These are phyloP conservation scores for Houttuynia cordata DNA, from an alignment of 164 flowering plant genomes.

Conservation along the genomic window DNA sequence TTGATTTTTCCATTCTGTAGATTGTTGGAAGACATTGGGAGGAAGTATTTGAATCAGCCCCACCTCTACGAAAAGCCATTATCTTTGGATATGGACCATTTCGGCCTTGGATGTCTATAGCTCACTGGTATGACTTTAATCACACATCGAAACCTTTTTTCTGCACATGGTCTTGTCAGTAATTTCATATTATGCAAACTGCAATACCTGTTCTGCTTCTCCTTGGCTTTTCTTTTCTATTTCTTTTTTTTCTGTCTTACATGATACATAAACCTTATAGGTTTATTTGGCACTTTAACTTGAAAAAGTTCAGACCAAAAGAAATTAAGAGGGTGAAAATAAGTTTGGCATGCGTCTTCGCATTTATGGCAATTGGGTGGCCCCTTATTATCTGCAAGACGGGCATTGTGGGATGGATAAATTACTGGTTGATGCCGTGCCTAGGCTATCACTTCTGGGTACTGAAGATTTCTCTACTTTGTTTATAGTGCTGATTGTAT, in stretches of 20 bases:
- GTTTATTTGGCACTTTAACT: constrained; percentile 75
- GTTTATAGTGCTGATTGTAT: not conserved
- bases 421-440: constrained; percentile 98
- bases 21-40: constrained; percentile 57
- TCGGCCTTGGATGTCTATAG: constrained; percentile 89
- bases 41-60: constrained; percentile 52
- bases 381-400: constrained; percentile 68
- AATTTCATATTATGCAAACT: too few species aligned
- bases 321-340: constrained; percentile 84
- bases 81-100: constrained; percentile 72
- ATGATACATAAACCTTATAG: constrained; percentile 14
- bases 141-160: not conserved
- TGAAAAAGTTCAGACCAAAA: constrained; percentile 71
- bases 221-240: not conserved
- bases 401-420: constrained; percentile 79
- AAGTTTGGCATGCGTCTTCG: constrained; percentile 85
- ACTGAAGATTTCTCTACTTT: constrained; percentile 5
- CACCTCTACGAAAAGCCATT: constrained; percentile 58
- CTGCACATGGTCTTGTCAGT: not conserved
- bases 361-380: constrained; percentile 87
- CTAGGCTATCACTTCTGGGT: constrained; percentile 97
- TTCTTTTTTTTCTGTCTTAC: not conserved
- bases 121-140: constrained; percentile 56
- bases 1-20: constrained; percentile 16
- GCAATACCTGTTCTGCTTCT: too few species aligned